Evolutionary conservation across 768 basidiomycete genomes (phyloP).

Genomic region (Serendipita sp.): DNA sequence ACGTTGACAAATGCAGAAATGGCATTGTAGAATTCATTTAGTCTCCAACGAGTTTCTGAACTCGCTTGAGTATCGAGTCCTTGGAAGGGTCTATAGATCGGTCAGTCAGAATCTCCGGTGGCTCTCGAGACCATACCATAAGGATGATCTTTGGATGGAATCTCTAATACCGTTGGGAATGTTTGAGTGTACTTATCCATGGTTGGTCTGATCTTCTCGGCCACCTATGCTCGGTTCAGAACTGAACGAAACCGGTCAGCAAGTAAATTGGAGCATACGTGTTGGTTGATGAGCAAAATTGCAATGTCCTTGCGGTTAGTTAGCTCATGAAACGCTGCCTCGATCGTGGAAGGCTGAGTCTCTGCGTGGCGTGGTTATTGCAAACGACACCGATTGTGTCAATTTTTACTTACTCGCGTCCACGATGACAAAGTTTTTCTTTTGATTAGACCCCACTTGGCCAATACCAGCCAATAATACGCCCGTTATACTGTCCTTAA

Average conservation of each 20-base stretch:
- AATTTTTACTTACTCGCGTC: constrained; percentile 59
- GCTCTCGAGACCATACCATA: constrained; percentile 50
- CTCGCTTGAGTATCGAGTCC: constrained; percentile 89
- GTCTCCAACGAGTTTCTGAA: constrained; percentile 93
- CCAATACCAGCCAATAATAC: constrained; percentile 90
- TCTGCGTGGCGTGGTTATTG: constrained; percentile 32
- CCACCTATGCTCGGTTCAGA: constrained; percentile 40
- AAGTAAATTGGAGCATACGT: constrained; percentile 38
- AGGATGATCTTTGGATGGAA: constrained; percentile 96
- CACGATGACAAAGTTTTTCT: constrained; percentile 96
- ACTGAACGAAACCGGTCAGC: constrained; percentile 3
- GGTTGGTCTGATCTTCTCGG: constrained; percentile 89
- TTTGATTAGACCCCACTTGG: constrained; percentile 75
- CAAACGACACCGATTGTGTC: not conserved
- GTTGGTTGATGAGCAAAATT: constrained; percentile 95
- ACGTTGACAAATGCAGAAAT: too few species aligned
- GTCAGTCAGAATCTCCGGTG: constrained; percentile 1
- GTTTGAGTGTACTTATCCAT: constrained; percentile 93
- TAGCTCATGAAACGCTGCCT: constrained; percentile 85
- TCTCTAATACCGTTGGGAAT: constrained; percentile 93
- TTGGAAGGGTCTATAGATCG: constrained; percentile 66
- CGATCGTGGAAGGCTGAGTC: constrained; percentile 80
- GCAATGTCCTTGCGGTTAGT: constrained; percentile 91
- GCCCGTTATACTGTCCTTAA: constrained; percentile 91
- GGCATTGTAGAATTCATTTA: constrained; percentile 26